Evolutionary conservation across 345 rosid species (phyloP), one percentile per base, ranked within the genome.

Genomic region (Sisymbrium irio): DNA sequence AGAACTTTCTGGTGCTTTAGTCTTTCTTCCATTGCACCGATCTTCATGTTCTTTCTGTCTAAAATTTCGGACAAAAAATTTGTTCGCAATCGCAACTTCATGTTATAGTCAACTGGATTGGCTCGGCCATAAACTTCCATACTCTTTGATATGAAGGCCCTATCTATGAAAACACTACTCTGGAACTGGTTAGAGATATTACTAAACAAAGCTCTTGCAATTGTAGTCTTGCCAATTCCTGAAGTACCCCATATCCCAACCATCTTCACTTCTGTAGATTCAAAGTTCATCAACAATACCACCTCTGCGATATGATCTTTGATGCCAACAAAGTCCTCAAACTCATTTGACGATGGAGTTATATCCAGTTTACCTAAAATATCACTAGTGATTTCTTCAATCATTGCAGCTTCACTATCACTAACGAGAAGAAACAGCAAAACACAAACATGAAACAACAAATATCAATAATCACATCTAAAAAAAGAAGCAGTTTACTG

Each of bases 1-100:
- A 55, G 60, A 55, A n/a, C 19, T 55, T 55, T 55, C 37, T n/a
- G 60, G 60, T 55, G 39, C 39, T 55, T 55, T 30, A 55, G 20
- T 39, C 36, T 55, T 8, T 28, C 19, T n/a, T 55, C 39, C 19
- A 55, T 30, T 55, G 37, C 39, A 55, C 39, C 60, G 5, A 55
- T 55, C 60, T 30, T 30, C 19, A 55, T 30, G 11, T 55, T n/a
- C 20, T 55, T 55, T 14, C 9, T 30, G 12, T 30, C 60, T 12
- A 30, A 14, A 4, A 30, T n/a, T 28, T 55, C 37, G 3, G 37
- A 30, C 19, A 55, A 6, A 19, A 55, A 55, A 33, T 14, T 54
- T 33, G 14, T 28, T 33, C 36, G 9, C 58, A 53, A 25, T 9
- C 17, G 58, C 58, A 53, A 14, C 35, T 53, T 53, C 35, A 27